These are phyloP conservation scores for Fusarium mangiferae DNA, from an alignment of 2,329 filamentous ascomycete genomes.

Conservation along the genomic window DNA sequence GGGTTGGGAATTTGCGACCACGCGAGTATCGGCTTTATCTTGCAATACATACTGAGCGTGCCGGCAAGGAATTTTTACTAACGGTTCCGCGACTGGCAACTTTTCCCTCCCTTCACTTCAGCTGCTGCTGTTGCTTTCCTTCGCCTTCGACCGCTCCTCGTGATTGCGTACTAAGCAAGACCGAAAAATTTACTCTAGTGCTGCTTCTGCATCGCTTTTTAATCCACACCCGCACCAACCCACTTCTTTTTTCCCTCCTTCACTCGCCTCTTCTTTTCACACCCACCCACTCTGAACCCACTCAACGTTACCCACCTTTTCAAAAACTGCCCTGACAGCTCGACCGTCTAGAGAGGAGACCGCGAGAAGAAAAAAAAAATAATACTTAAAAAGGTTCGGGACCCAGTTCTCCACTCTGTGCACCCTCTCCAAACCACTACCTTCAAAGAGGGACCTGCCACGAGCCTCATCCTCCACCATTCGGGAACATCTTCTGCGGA, in stretches of 20 bases:
- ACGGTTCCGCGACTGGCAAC: constrained; percentile 38
- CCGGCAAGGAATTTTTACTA: constrained; percentile 35
- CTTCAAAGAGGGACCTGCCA: constrained; percentile 53
- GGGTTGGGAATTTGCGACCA: constrained; percentile 31
- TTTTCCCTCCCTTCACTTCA: background rate
- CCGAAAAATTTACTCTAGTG: constrained; percentile 30
- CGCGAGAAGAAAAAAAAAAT: constrained; percentile 45
- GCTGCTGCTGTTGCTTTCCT: constrained; percentile 8
- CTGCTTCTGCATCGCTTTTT: constrained; percentile 32
- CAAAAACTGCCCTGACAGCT: constrained; percentile 45
- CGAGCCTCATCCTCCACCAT: constrained; percentile 55
- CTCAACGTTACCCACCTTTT: constrained; percentile 45
- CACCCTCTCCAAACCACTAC: constrained; percentile 59
- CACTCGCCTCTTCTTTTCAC: constrained; percentile 38
- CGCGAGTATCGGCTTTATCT: constrained; percentile 28
- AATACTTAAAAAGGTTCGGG: constrained; percentile 54
- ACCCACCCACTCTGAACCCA: constrained; percentile 38
- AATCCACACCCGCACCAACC: constrained; percentile 38
- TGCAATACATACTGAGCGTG: constrained; percentile 33
- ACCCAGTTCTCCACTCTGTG: constrained; percentile 58
- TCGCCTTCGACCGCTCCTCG: constrained; percentile 21
- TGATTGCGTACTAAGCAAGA: constrained; percentile 35
- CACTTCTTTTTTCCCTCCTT: constrained; percentile 41
- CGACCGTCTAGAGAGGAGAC: constrained; percentile 30
- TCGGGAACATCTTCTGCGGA: constrained; percentile 48